Evolutionary conservation across 495 filamentous ascomycete genomes (phyloP).

Genomic region (Aspergillus bridgeri): DNA sequence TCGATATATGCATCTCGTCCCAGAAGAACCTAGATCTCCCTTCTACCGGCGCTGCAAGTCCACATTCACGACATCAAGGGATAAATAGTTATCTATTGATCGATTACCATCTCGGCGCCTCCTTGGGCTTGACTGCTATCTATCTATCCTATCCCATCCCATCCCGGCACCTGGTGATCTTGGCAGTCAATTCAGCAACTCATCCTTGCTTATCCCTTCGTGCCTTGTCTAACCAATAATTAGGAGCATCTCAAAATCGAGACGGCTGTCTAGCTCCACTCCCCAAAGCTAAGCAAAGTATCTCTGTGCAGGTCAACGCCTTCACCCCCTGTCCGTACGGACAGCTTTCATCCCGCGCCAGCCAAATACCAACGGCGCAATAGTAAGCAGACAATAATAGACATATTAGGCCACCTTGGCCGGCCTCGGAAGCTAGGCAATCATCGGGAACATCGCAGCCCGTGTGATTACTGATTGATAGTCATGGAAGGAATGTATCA

Average conservation of each 20-base stretch:
- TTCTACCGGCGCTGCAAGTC: background rate
- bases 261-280: background rate
- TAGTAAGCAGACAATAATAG: background rate
- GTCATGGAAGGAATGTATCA: background rate
- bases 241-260: background rate
- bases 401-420: background rate
- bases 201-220: background rate
- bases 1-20: background rate
- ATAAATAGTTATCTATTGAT: background rate
- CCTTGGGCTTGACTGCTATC: background rate
- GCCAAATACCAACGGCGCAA: background rate
- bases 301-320: background rate
- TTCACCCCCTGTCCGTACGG: background rate
- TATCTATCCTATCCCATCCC: background rate
- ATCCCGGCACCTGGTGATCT: background rate
- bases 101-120: background rate
- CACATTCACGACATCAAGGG: background rate
- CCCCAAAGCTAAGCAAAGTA: background rate
- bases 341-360: background rate
- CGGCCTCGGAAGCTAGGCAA: background rate
- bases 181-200: background rate
- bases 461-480: too few species aligned
- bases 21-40: background rate
- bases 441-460: background rate
- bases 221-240: background rate